phyloP scores from a whole-genome alignment of 2,329 filamentous ascomycete species.

The Fusarium neocosmosporiellum region DNA sequence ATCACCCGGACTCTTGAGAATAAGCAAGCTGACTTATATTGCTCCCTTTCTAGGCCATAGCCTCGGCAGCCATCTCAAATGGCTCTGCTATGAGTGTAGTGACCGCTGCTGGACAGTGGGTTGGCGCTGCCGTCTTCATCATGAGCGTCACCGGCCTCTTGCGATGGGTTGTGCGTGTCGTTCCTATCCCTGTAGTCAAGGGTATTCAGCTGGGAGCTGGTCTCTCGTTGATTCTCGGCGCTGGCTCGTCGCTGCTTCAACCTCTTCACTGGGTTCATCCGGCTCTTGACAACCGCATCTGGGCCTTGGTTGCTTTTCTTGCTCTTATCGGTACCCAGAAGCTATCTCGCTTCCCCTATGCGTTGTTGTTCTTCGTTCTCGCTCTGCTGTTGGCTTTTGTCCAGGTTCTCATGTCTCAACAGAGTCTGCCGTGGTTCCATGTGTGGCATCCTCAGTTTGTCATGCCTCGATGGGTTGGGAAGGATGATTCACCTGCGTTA shows the following conservation, averaged over 20 bases:
- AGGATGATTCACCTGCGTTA: slow-evolving; percentile 49
- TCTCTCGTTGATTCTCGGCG: slow-evolving; percentile 82
- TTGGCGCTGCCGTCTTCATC: slow-evolving; percentile 77
- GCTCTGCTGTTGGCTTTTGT: slow-evolving; percentile 73
- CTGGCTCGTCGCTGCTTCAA: slow-evolving; percentile 74
- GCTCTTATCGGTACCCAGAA: slow-evolving; percentile 76
- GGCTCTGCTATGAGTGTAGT: slow-evolving; percentile 64
- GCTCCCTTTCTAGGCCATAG: slow-evolving; percentile 72
- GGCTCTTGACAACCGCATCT: slow-evolving; percentile 81
- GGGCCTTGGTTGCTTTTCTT: slow-evolving; percentile 79
- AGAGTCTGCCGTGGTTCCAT: slow-evolving; percentile 61
- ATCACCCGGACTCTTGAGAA: not conserved
- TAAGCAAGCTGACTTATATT: not conserved
- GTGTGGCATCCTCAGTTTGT: slow-evolving; percentile 70
- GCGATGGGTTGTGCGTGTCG: slow-evolving; percentile 75
- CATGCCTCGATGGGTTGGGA: slow-evolving; percentile 48
- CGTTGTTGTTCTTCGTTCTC: slow-evolving; percentile 75
- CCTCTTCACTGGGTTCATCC: slow-evolving; percentile 76
- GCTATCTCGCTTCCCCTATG: slow-evolving; percentile 78
- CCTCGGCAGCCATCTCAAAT: slow-evolving; percentile 85
- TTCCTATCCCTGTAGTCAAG: slow-evolving; percentile 90
- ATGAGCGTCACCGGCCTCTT: slow-evolving; percentile 86
- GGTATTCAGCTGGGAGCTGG: slow-evolving; percentile 96
- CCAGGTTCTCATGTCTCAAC: slow-evolving; percentile 46
- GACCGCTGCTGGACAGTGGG: slow-evolving; percentile 82